These are phyloP conservation scores for Pecoramyces ruminantium DNA, from an alignment of 192 early-diverging fungal species.

Conservation along the genomic window DNA sequence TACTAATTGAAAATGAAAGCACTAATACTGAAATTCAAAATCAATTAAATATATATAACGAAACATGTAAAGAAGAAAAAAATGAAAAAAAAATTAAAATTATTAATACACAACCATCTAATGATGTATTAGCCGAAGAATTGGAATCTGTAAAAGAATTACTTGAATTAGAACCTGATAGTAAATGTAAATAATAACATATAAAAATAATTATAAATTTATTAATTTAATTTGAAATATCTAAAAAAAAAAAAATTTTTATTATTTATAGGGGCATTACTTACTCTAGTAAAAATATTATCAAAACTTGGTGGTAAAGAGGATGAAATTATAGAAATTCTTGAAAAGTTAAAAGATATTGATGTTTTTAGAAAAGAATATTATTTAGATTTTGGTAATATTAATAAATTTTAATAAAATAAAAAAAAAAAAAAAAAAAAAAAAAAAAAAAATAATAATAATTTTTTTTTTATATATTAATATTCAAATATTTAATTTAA, in stretches of 20 bases:
- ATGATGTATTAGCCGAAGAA: conserved; percentile 30
- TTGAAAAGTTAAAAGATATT: conserved; percentile 27
- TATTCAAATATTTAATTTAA: too few relatives aligned
- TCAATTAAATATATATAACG: conserved; percentile 9
- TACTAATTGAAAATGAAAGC: conserved; percentile 8
- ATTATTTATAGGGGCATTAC: conserved; percentile 30
- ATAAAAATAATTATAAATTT: too few relatives aligned
- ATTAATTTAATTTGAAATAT: too few relatives aligned
- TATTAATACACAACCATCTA: conserved; percentile 14
- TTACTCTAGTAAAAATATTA: conserved; percentile 37
- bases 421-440: too few relatives aligned
- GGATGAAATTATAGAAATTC: conserved; percentile 20
- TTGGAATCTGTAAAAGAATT: conserved; percentile 45
- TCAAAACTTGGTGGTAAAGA: conserved; percentile 13
- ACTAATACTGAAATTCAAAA: conserved; percentile 2
- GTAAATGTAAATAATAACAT: conserved; percentile 49
- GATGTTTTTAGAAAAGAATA: conserved; percentile 29
- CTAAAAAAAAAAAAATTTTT: conserved; percentile 1
- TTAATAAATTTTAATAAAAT: too few relatives aligned
- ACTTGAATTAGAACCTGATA: conserved; percentile 59
- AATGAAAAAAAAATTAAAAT: conserved; percentile 9
- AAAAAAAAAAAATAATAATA: too few relatives aligned
- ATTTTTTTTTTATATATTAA: too few relatives aligned
- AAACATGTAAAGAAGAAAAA: conserved; percentile 7
- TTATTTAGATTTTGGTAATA: conserved; percentile 35